Evolutionary conservation across 129 eudicot species (phyloP), one percentile per base, ranked within the genome.

Genomic region (Lactuca sativa): DNA sequence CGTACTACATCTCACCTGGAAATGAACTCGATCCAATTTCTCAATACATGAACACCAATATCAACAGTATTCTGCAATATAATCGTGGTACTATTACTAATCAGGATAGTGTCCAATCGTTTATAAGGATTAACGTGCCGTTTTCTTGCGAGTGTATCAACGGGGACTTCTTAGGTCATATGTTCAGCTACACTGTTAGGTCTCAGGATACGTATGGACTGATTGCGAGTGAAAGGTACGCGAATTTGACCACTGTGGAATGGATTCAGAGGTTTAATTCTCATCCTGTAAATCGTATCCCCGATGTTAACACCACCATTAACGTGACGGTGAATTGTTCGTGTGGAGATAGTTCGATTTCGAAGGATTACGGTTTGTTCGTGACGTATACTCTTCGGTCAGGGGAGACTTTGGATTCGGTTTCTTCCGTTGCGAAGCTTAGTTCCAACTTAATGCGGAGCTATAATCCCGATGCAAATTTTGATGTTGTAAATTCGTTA

Each of bases 301-400:
- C 97, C 30, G 87, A 81, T 55, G 76, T 62, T 7, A 9, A 9
- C 6, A 75, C 38, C 5, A 59, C 5, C 11, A 0, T 48, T 40
- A 90, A 77, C 56, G 95, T 90, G 56, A 64, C 85, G 36, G 96
- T 95, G 52, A 95, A 87, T 72, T 95, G 99, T 52, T 80, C 87
- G 30, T 95, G 99, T 72, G 99, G 99, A 53, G 74, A 87, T 78
- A 56, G 52, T 33, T 6, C 56, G 34, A 75, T 95, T 65, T 78
- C 84, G 0, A 77, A 56, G 69, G 82, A 78, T 9, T 95, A 90
- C 72, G 99, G 99, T 47, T 74, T 95, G 93, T 95, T 95, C 21
- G 41, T 82, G 30, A 95, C 99, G 47, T 90, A 77, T 59, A 93
- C 99, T 41, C 78, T 90, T 44, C 78, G 82, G 51, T 60, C 62